Evolutionary conservation across 2,329 filamentous ascomycete species (phyloP), one percentile per base, ranked within the genome.

Genomic region (Acephala macrosclerotiorum): DNA sequence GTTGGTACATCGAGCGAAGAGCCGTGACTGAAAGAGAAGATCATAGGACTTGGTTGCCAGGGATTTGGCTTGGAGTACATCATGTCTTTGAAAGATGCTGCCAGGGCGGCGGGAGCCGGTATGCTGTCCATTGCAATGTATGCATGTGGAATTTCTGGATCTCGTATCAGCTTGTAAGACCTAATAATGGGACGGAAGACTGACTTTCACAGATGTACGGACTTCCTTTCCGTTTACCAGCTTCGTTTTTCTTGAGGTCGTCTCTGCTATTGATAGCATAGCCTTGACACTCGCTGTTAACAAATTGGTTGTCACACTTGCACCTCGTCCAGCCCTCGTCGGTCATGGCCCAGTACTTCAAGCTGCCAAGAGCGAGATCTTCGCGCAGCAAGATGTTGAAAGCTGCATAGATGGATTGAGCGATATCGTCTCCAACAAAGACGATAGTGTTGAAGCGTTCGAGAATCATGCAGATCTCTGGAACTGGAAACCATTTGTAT

Each of bases 401-500:
- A 29, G 78, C 80, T n/a, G 77, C 76, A 69, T 83, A 82, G 55
- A 81, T 75, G 42, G 77, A 73, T 59, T 76, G 74, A 18, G 80
- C 72, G 35, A 76, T 72, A 49, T 77, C 73, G 63, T 83, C 80
- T 26, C 80, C 80, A 51, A 81, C 67, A 63, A 83, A 82, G 20
- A 78, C 67, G 6, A 82, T 65, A 20, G 74, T 73, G 56, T 80
- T 78, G 66, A 82, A 82, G 45, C 79, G 77, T 61, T 78, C 76
- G 29, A 82, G 74, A 22, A 82, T 80, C 71, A 80, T 79, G 69
- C 81, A 82, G 51, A 81, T 79, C 63, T 82, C 79, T 9, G 72
- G 63, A 3, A 76, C 74, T 8, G 76, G 73, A 66, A 79, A 82
- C 80, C 80, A 82, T 53, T 74, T 77, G 66, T 81, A 81, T 58